Evolutionary conservation across 345 rosid species (phyloP).

Genomic region (Camelina laxa): DNA sequence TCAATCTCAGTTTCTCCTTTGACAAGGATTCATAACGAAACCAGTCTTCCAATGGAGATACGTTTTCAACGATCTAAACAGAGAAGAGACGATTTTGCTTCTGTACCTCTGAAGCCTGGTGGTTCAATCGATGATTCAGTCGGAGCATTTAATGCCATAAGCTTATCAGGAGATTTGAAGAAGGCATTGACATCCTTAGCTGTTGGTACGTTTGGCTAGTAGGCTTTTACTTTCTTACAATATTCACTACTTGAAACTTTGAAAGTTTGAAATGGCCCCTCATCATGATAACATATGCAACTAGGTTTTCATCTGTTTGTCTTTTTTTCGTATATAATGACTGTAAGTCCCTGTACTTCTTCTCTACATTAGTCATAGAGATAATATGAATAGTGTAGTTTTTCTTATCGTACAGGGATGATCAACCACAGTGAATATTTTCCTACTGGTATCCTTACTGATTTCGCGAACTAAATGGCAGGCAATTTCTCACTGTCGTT

Average conservation of each 20-base stretch:
- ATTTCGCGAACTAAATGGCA: slow-evolving; percentile 47
- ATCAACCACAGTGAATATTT: slow-evolving; percentile 5
- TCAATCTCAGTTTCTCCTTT: slow-evolving; percentile 85
- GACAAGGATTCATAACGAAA: slow-evolving; percentile 80
- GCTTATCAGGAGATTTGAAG: slow-evolving; percentile 71
- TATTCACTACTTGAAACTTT: slow-evolving; percentile 27
- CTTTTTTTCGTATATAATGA: slow-evolving; percentile 22
- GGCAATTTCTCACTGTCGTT: slow-evolving; percentile 92
- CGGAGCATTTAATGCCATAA: slow-evolving; percentile 77
- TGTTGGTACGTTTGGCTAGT: slow-evolving; percentile 61
- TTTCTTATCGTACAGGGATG: slow-evolving; percentile 27
- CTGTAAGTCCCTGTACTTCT: slow-evolving; percentile 18
- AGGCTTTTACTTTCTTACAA: slow-evolving; percentile 30
- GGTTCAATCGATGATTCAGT: slow-evolving; percentile 84
- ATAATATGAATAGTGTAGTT: slow-evolving; percentile 24
- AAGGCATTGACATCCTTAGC: slow-evolving; percentile 78
- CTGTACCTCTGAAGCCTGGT: slow-evolving; percentile 67
- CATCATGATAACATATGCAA: slow-evolving; percentile 21
- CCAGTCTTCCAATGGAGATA: slow-evolving; percentile 75
- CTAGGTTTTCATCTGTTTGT: slow-evolving; percentile 17
- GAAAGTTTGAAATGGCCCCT: slow-evolving; percentile 24
- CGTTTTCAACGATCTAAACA: slow-evolving; percentile 74
- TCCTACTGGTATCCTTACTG: slow-evolving; percentile 26
- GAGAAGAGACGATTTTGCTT: slow-evolving; percentile 61
- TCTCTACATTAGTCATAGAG: slow-evolving; percentile 20